These are phyloP conservation scores for Panaeolus papilionaceus DNA, from an alignment of 768 basidiomycete species.

Conservation along the genomic window DNA sequence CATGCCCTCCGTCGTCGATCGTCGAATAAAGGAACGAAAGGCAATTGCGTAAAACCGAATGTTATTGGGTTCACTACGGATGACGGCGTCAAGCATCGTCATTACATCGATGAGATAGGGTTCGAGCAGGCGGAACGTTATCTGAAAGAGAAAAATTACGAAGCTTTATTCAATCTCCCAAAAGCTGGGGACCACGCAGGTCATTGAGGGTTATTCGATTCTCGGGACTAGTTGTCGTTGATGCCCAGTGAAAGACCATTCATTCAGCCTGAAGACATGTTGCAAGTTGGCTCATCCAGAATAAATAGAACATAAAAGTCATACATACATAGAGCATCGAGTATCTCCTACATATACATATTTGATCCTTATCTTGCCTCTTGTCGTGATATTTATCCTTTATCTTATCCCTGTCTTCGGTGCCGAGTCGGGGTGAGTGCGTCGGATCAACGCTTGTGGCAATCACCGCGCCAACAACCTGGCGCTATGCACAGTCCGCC, in stretches of 20 bases:
- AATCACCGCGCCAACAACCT: background rate
- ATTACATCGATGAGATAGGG: background rate
- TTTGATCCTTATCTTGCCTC: background rate
- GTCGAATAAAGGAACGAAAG: constrained; percentile 3
- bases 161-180: background rate
- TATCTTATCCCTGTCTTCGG: background rate
- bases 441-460: background rate
- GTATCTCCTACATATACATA: background rate
- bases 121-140: background rate
- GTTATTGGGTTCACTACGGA: constrained; percentile 20
- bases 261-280: too few species aligned
- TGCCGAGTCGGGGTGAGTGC: background rate
- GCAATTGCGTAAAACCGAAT: constrained; percentile 20
- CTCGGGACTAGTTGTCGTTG: background rate
- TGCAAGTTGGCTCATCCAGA: too few species aligned
- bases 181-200: background rate
- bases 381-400: too few species aligned
- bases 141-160: background rate
- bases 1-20: background rate
- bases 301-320: too few species aligned
- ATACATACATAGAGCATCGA: background rate
- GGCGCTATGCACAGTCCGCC: constrained; percentile 1
- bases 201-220: background rate
- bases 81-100: constrained; percentile 18
- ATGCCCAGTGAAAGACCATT: too few species aligned